These are phyloP conservation scores for Acanthamoeba lugdunensis DNA, from an alignment of 208 protist genomes.

Conservation along the genomic window DNA sequence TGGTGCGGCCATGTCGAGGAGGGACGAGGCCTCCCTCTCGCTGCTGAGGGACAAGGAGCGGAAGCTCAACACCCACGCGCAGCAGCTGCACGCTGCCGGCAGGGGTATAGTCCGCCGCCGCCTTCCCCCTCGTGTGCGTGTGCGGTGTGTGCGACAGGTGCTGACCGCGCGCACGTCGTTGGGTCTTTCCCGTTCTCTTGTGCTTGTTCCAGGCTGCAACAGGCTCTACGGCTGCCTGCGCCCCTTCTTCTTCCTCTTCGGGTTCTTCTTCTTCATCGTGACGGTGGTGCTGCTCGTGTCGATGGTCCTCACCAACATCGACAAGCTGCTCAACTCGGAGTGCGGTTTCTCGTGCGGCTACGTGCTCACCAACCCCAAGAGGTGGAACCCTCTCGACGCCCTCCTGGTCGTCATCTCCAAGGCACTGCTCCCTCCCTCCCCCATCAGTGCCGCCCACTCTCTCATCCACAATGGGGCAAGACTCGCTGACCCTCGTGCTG, in stretches of 20 bases:
- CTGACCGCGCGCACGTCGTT: background rate
- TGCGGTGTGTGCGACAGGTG: background rate
- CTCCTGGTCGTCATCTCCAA: conserved; percentile 72
- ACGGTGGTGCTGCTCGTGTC: conserved; percentile 65
- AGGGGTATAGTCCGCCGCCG: background rate
- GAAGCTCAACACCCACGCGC: background rate
- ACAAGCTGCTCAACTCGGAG: conserved; percentile 72
- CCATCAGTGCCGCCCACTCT: no score
- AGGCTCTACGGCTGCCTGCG: conserved; percentile 58
- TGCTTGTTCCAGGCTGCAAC: conserved; percentile 5
- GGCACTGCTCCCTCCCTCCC: background rate
- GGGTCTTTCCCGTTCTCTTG: background rate
- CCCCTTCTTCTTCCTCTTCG: conserved; percentile 72
- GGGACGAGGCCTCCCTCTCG: conserved; percentile 40
- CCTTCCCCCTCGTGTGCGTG: background rate
- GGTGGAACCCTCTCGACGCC: conserved; percentile 72
- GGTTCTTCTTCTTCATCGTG: conserved; percentile 73
- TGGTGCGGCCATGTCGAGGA: conserved; percentile 32
- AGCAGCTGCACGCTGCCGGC: background rate
- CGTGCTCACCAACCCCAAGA: conserved; percentile 66
- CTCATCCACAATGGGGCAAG: background rate
- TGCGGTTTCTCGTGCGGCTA: conserved; percentile 70
- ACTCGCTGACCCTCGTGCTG: no score
- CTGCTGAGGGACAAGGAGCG: conserved; percentile 56
- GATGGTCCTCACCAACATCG: conserved; percentile 71